Base-by-base conservation (phyloP, 2,329 filamentous ascomycete genomes). In the Diaporthe helianthi region DNA sequence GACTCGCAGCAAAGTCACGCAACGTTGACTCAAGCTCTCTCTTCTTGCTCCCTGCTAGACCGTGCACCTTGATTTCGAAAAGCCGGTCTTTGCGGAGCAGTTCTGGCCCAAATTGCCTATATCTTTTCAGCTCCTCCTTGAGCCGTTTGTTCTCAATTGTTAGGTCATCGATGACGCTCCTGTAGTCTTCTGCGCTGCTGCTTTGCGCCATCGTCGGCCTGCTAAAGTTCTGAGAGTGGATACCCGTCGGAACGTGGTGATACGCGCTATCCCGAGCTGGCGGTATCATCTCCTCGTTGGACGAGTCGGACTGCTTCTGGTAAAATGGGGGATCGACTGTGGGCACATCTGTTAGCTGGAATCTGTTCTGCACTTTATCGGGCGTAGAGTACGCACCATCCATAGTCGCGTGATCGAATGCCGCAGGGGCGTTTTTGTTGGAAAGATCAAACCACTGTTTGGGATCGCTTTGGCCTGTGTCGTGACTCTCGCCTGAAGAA, bases 91-190 rank as follows among this genome's bases (percentile, higher is more conserved):
- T 88, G 41, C 90, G 86, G 61, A 94, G 80, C 72, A 90, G 87
- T 51, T 90, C 85, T 22, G 89, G 88, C 1, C 90, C 88, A 31
- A 87, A 80, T 72, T 88, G 89, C 77, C 92, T 91, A 71, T 92
- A 92, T 65, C 87, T 90, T 74, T 87, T 91, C 67, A 97, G 75
- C 74, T 90, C 89, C 73, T 91, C 89, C 80, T 90, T 94, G 71
- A 97, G 78, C 64, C 89, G 90, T 77, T 93, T 92, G 76, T 96
- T 97, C 76, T 94, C 91, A 31, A 97, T 83, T 0, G 93, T 97
- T 69, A 97, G 79, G 76, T 97, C 93, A 75, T 97, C 93, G 58
- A 97, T 97, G 19, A 97, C 92, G 73, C 91, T 91, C 55, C 93
- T 86, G 71, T 89, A 94, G 68, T 94, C 93, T 68, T 92, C 92